phyloP scores from a whole-genome alignment of 208 protist species.

The Strigomonas oncopelti region DNA sequence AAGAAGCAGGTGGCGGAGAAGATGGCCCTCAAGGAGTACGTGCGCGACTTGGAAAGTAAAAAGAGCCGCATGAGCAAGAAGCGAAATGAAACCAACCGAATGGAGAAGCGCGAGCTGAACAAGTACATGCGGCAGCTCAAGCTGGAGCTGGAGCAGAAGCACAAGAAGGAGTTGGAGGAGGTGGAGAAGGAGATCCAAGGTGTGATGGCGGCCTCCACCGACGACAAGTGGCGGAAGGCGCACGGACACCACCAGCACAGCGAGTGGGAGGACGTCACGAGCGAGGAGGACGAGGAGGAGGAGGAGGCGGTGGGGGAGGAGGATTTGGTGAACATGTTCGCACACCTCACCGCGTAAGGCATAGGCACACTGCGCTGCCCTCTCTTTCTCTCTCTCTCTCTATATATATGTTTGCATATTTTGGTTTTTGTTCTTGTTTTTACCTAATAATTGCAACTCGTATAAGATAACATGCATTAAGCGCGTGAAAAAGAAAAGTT shows the following conservation, averaged over 20 bases:
- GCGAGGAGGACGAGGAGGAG: constrained; percentile 32
- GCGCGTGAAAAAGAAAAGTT: background rate
- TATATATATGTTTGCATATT: background rate
- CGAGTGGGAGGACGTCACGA: constrained; percentile 14
- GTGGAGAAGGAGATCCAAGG: constrained; percentile 62
- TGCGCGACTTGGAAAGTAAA: constrained; percentile 62
- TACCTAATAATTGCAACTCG: background rate
- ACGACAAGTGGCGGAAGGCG: background rate
- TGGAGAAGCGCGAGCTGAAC: constrained; percentile 80
- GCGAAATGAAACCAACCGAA: constrained; percentile 69
- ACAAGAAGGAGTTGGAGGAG: constrained; percentile 54
- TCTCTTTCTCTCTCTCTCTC: background rate
- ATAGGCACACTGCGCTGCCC: too few species aligned
- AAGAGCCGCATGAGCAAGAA: constrained; percentile 42
- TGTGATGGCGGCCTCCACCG: constrained; percentile 23
- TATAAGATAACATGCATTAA: background rate
- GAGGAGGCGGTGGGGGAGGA: constrained; percentile 57
- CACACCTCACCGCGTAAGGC: constrained; percentile 72
- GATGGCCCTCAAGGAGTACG: constrained; percentile 82
- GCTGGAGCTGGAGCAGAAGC: constrained; percentile 74
- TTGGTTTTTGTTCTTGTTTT: constrained; percentile 10
- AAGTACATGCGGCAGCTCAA: constrained; percentile 86
- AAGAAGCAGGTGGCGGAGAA: constrained; percentile 78
- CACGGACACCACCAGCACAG: background rate
- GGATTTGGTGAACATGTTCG: constrained; percentile 80